These are phyloP conservation scores for Kodamaea neixiangensis DNA, from an alignment of 805 yeast species.

Conservation along the genomic window DNA sequence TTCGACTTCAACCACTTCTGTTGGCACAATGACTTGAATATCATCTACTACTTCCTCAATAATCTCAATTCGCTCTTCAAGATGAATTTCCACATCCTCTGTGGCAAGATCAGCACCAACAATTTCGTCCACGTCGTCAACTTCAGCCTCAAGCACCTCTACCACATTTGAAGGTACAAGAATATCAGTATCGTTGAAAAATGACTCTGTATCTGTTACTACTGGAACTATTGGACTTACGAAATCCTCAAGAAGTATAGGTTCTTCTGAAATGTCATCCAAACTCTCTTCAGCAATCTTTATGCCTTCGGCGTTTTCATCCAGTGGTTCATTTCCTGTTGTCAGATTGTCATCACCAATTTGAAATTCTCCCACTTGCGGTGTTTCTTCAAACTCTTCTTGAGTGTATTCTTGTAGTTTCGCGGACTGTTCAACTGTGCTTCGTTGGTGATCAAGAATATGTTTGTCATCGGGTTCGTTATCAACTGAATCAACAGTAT, in stretches of 20 bases:
- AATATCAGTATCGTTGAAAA: not conserved
- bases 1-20: slow-evolving; percentile 6
- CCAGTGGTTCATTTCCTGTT: not conserved
- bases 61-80: not conserved
- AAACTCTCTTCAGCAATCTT: not conserved
- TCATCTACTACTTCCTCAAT: slow-evolving; percentile 2
- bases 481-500: not conserved
- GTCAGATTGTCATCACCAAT: not conserved
- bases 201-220: not conserved
- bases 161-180: slow-evolving; percentile 3
- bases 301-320: not conserved
- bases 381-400: not conserved
- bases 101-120: not conserved
- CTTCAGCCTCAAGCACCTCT: not conserved
- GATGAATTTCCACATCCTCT: not conserved
- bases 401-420: not conserved
- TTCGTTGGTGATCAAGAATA: not conserved
- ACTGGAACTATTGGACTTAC: not conserved
- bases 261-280: not conserved
- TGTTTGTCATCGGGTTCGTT: not conserved
- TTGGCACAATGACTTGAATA: slow-evolving; percentile 2
- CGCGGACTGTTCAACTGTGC: not conserved
- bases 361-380: not conserved
- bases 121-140: not conserved
- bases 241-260: not conserved